A percentile compares a stretch with the other conserved stretches of the same genome.
Evolutionary conservation across 768 basidiomycete genomes (phyloP).

Genomic region (Mycena crocata): DNA sequence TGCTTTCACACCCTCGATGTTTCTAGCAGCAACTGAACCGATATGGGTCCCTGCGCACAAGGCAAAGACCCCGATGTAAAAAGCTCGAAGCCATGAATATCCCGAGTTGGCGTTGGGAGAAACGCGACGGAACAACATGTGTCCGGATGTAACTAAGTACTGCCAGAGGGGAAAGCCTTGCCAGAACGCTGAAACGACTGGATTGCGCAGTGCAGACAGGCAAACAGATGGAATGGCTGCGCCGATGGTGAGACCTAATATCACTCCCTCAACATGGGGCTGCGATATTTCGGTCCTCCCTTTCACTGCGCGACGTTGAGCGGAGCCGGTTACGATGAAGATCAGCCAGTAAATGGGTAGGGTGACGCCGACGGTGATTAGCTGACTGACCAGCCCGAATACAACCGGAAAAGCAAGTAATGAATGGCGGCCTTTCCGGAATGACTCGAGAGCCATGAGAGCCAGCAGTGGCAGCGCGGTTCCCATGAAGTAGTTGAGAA

Average conservation of each 20-base stretch:
- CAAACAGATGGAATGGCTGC: slow-evolving; percentile 57
- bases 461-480: slow-evolving; percentile 48
- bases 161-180: slow-evolving; percentile 61
- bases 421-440: slow-evolving; percentile 48
- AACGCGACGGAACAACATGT: slow-evolving; percentile 52
- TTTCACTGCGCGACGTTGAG: slow-evolving; percentile 35
- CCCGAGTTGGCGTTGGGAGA: slow-evolving; percentile 49
- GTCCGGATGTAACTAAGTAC: slow-evolving; percentile 48
- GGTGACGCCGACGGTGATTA: slow-evolving; percentile 52
- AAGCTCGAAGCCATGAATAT: slow-evolving; percentile 45
- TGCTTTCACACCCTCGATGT: slow-evolving; percentile 40
- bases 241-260: slow-evolving; percentile 60
- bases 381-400: slow-evolving; percentile 55
- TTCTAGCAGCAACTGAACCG: slow-evolving; percentile 46
- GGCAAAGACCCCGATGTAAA: slow-evolving; percentile 57
- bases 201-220: slow-evolving; percentile 55
- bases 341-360: slow-evolving; percentile 61
- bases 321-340: slow-evolving; percentile 53
- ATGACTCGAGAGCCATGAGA: slow-evolving; percentile 57
- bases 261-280: slow-evolving; percentile 60
- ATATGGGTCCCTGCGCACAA: slow-evolving; percentile 54
- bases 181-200: slow-evolving; percentile 62
- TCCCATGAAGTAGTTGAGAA: slow-evolving; percentile 53
- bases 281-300: slow-evolving; percentile 35
- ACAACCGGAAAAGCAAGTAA: slow-evolving; percentile 54